Percentiles rank a stretch among this genome's conserved stretches.
These are phyloP conservation scores for Nitzschia inconspicua DNA, from an alignment of 108 stramenopile genomes.

Conservation along the genomic window DNA sequence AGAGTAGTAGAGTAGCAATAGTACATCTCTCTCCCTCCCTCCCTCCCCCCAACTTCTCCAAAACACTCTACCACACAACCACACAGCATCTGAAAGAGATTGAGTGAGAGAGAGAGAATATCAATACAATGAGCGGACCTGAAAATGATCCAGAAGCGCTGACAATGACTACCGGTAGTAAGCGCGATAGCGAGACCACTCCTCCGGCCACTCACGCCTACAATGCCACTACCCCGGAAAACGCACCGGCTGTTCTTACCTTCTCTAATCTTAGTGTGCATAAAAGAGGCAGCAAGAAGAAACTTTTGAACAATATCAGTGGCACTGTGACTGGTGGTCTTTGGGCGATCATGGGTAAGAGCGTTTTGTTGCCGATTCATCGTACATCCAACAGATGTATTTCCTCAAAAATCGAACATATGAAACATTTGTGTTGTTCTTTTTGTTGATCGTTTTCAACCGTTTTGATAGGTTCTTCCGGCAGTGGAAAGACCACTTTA, in stretches of 20 bases:
- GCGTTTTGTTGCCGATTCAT: background rate
- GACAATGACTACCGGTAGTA: too few relatives aligned
- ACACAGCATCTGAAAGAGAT: too few relatives aligned
- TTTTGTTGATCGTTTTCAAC: background rate
- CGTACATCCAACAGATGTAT: background rate
- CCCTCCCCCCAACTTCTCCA: too few relatives aligned
- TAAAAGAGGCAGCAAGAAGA: slow-evolving; percentile 10
- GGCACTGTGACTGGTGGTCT: slow-evolving; percentile 7
- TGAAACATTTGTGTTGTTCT: too few relatives aligned
- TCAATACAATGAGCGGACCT: too few relatives aligned
- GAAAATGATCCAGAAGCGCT: too few relatives aligned
- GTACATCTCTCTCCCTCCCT: too few relatives aligned
- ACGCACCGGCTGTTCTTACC: slow-evolving; percentile 4
- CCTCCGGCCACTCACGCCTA: background rate
- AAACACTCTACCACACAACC: too few relatives aligned
- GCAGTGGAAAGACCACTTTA: slow-evolving; percentile 7
- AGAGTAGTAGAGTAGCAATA: too few relatives aligned
- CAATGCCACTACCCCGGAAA: slow-evolving; percentile 1
- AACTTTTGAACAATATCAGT: slow-evolving; percentile 7
- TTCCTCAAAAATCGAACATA: background rate
- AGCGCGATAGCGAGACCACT: too few relatives aligned
- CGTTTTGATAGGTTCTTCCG: background rate
- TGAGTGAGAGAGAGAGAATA: too few relatives aligned
- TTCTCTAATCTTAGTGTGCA: slow-evolving; percentile 1
- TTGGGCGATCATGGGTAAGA: slow-evolving; percentile 14